A percentile compares a stretch with the other conserved stretches of the same genome.
These are phyloP conservation scores for Penicillium polonicum DNA, from an alignment of 2,329 filamentous ascomycete species.

Conservation along the genomic window DNA sequence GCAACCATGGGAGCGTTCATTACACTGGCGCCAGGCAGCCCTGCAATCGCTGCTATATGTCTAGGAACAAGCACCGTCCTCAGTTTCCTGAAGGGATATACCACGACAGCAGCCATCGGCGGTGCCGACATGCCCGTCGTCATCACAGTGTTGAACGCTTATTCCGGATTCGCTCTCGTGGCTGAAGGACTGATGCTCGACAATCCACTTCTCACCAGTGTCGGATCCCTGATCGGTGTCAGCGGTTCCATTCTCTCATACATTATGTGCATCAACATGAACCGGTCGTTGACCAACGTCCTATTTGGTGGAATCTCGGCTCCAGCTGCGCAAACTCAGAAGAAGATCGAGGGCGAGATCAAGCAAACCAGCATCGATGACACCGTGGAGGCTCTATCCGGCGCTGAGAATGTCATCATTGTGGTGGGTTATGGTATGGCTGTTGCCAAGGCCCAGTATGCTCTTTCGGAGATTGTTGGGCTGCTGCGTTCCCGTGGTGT, in stretches of 20 bases:
- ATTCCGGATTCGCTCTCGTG: slow-evolving; percentile 85
- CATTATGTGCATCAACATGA: slow-evolving; percentile 88
- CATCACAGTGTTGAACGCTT: slow-evolving; percentile 86
- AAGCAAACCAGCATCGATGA: slow-evolving; percentile 79
- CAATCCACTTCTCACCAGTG: slow-evolving; percentile 78
- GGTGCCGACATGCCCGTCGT: slow-evolving; percentile 94
- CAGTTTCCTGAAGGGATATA: slow-evolving; percentile 83
- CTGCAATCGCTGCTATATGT: slow-evolving; percentile 74
- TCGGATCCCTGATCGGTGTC: slow-evolving; percentile 83
- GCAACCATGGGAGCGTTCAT: slow-evolving; percentile 83
- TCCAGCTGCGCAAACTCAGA: slow-evolving; percentile 59
- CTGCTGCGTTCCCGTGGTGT: slow-evolving; percentile 72
- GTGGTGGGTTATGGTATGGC: slow-evolving; percentile 94
- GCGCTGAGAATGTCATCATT: slow-evolving; percentile 82
- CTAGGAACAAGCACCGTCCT: slow-evolving; percentile 73
- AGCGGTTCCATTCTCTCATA: slow-evolving; percentile 87
- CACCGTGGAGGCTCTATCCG: slow-evolving; percentile 70
- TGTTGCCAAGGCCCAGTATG: slow-evolving; percentile 89
- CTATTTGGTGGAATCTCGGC: slow-evolving; percentile 78
- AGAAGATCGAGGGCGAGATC: slow-evolving; percentile 76
- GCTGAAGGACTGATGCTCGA: slow-evolving; percentile 91
- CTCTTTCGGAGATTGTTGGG: slow-evolving; percentile 76
- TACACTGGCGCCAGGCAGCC: slow-evolving; percentile 75
- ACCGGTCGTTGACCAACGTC: slow-evolving; percentile 83
- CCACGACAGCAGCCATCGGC: slow-evolving; percentile 82